Conservation (phyloP, 306 rosid genomes). For the Phaseolus lunatus region DNA sequence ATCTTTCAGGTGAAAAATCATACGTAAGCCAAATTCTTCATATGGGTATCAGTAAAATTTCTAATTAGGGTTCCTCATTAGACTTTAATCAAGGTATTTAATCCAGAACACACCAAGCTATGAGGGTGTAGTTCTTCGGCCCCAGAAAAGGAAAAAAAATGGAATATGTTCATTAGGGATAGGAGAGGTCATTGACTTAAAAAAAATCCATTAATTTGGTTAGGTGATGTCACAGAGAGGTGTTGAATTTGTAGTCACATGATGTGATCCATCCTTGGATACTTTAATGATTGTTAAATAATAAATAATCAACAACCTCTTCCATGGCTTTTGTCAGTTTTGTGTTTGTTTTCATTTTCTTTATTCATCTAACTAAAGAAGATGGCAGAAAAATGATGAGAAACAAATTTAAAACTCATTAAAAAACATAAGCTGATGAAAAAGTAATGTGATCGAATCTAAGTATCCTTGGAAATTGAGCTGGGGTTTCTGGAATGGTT, state of each 20-base stretch:
- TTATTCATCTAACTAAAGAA: neutral
- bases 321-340: constrained; percentile 30
- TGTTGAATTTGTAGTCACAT: constrained; percentile 34
- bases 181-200: constrained; percentile 39
- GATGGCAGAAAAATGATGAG: neutral
- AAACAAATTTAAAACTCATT: neutral
- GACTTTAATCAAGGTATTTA: neutral
- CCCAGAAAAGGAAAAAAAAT: neutral
- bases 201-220: constrained; percentile 34
- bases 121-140: neutral
- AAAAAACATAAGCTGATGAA: neutral
- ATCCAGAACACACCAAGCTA: constrained; percentile 22
- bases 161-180: neutral
- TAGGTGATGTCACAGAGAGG: constrained; percentile 33
- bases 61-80: too few relatives aligned
- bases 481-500: constrained; percentile 37
- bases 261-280: constrained; percentile 48
- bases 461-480: constrained; percentile 40
- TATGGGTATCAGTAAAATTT: neutral
- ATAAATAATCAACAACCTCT: neutral
- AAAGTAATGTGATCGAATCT: constrained; percentile 35
- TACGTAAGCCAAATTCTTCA: constrained; percentile 15
- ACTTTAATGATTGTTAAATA: constrained; percentile 14
- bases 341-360: neutral
- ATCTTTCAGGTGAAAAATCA: constrained; percentile 32